Base-by-base conservation (phyloP, 1,284 basidiomycete genomes). In the Dichomitus squalens region DNA sequence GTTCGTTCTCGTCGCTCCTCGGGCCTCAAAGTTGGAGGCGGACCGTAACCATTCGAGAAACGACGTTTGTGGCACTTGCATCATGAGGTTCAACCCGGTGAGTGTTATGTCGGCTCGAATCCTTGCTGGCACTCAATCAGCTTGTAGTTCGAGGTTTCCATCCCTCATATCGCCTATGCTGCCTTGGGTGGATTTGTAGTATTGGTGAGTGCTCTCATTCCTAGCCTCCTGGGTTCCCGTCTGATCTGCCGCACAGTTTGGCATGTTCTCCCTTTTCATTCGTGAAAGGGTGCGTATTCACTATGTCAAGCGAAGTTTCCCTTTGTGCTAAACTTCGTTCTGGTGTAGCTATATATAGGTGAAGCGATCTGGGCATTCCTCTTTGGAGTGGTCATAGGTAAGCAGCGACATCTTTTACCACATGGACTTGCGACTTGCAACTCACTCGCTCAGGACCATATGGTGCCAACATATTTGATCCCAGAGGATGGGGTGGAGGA, bases 281-380 rank as follows among this genome's bases (percentile, higher is more conserved):
- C 90, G 96, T 70, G 95, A 98, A 78, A 88, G 84, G 79, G 89
- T 88, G 55, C 43, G 78, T 63, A 61, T 9, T 4, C n/a, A 23
- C 44, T 23, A 16, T 18, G 18, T 38, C n/a, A 41, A 20, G 25
- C 44, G 7, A 29, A 33, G 29, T 14, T 11, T 20, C 46, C 20
- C 27, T 9, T 49, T 33, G 49, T 38, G n/a, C 60, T 58, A n/a
- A 63, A 38, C 36, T 21, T 20, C 16, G 23, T 27, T 27, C 7
- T 18, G 11, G 8, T 27, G 25, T 52, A 90, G 80, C 76, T 98
- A 31, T 99, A 98, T 71, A 87, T 98, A 61, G 97, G 97, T 64
- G 97, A 99, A 81, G 95, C 97, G 5, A 94, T 92, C 64, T 92
- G 95, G 81, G 95, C 97, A 2, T 97, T 97, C 64, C 73, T 96